These are phyloP conservation scores for Pisolithus albus DNA, from an alignment of 768 basidiomycete genomes.

Conservation along the genomic window DNA sequence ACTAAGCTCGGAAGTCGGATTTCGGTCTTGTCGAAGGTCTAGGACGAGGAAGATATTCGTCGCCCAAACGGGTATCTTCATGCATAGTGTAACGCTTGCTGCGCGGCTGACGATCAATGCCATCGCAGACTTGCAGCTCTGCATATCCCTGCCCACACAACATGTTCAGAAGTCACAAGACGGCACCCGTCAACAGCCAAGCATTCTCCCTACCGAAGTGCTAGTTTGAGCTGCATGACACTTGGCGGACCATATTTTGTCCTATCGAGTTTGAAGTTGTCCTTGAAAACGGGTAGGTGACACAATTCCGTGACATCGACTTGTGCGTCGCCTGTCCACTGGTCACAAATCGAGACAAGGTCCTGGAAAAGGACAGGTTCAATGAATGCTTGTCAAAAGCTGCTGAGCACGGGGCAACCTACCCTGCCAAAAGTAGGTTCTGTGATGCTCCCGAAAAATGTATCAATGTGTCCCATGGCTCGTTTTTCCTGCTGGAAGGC, in stretches of 20 bases:
- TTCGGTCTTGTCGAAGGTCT: conserved; percentile 49
- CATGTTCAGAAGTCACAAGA: neutral
- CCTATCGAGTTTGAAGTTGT: conserved; percentile 28
- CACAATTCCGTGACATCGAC: conserved; percentile 48
- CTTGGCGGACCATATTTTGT: conserved; percentile 34
- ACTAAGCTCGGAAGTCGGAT: conserved; percentile 42
- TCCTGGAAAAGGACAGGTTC: conserved; percentile 31
- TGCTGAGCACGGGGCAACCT: neutral
- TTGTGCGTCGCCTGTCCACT: conserved; percentile 39
- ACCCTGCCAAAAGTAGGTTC: conserved; percentile 16
- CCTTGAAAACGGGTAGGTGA: conserved; percentile 41
- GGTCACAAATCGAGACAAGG: conserved; percentile 42
- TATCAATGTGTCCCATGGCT: conserved; percentile 3
- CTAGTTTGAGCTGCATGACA: conserved; percentile 28
- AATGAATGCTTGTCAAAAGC: neutral
- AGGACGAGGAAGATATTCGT: conserved; percentile 48
- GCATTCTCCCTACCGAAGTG: conserved; percentile 14
- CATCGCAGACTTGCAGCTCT: conserved; percentile 14
- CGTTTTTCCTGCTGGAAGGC: conserved; percentile 27
- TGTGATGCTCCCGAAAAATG: conserved; percentile 11
- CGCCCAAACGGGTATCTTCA: conserved; percentile 26
- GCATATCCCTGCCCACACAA: conserved; percentile 25
- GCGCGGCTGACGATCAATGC: conserved; percentile 53
- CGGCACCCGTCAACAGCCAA: neutral
- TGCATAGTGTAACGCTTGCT: conserved; percentile 50